A percentile compares a stretch with the other conserved stretches of the same genome.
These are phyloP conservation scores for Coemansia biformis DNA, from an alignment of 192 early-diverging fungal species.

Conservation along the genomic window DNA sequence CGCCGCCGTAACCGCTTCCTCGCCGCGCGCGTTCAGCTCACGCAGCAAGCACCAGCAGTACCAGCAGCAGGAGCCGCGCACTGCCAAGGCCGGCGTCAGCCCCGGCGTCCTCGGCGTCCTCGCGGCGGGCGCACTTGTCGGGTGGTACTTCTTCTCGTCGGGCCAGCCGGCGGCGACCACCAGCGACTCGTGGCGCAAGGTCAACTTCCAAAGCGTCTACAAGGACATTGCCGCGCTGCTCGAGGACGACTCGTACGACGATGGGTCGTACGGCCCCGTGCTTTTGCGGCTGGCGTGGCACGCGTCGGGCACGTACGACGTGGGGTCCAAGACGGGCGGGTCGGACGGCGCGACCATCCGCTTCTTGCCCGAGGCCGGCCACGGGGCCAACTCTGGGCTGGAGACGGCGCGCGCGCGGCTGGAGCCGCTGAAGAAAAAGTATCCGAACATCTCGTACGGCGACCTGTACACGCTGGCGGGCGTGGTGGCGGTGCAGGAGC, in stretches of 20 bases:
- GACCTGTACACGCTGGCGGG: constrained; percentile 80
- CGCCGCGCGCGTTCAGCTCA: constrained; percentile 20
- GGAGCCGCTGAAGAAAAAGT: constrained; percentile 70
- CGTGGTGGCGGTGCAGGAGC: constrained; percentile 68
- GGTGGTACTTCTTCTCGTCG: constrained; percentile 50
- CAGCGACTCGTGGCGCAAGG: constrained; percentile 48
- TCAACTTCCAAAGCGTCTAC: constrained; percentile 68
- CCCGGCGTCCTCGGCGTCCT: constrained; percentile 36
- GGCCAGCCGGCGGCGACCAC: not conserved
- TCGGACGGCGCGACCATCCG: constrained; percentile 75
- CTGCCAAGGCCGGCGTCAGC: constrained; percentile 23
- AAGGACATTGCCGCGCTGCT: constrained; percentile 71
- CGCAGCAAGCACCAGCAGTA: constrained; percentile 11
- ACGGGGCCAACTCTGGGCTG: constrained; percentile 75
- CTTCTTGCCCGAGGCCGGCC: constrained; percentile 57
- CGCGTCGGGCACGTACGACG: constrained; percentile 72
- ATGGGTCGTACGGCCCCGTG: constrained; percentile 74
- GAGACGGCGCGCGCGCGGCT: constrained; percentile 66
- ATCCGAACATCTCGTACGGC: constrained; percentile 77
- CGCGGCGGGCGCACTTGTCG: constrained; percentile 50
- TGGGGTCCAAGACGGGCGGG: constrained; percentile 63
- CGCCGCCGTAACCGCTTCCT: not conserved
- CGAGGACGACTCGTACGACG: constrained; percentile 72
- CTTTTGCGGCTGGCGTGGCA: constrained; percentile 85
- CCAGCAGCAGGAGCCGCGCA: constrained; percentile 22